Percentiles rank a stretch among this genome's conserved stretches.
These are phyloP conservation scores for Globisporangium parvum DNA, from an alignment of 352 stramenopile genomes.

Conservation along the genomic window DNA sequence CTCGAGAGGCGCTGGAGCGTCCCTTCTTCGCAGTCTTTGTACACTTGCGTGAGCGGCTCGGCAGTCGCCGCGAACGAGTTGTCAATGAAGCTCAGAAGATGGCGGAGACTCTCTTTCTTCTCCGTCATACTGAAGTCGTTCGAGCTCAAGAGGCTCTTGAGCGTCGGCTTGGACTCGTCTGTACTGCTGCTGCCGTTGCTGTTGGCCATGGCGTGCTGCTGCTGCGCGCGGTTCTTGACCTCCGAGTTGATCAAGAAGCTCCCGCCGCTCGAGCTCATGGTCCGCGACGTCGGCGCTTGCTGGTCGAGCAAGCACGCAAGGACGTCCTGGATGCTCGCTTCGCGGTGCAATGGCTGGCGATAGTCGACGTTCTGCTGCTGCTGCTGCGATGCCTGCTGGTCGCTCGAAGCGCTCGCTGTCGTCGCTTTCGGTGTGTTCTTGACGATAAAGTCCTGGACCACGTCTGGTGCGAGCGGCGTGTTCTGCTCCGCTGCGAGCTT, in stretches of 20 bases:
- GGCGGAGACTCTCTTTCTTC: constrained; percentile 82
- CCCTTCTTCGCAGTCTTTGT: constrained; percentile 73
- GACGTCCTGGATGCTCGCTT: constrained; percentile 75
- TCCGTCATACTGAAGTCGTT: constrained; percentile 79
- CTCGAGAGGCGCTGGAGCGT: constrained; percentile 66
- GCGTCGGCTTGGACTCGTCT: constrained; percentile 39
- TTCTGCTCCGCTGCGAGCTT: constrained; percentile 44
- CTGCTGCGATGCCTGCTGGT: constrained; percentile 3
- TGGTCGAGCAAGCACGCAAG: constrained; percentile 71
- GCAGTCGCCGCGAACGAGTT: constrained; percentile 72
- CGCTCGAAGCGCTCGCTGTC: neutral
- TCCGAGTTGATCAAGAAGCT: constrained; percentile 57
- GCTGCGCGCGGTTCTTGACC: constrained; percentile 32
- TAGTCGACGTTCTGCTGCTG: constrained; percentile 27
- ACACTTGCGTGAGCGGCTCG: constrained; percentile 74
- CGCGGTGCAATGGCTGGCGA: constrained; percentile 52
- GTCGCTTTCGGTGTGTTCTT: constrained; percentile 32
- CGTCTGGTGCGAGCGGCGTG: constrained; percentile 24
- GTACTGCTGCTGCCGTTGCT: neutral
- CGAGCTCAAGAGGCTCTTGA: constrained; percentile 81
- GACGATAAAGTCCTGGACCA: constrained; percentile 25
- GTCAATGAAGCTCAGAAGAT: constrained; percentile 81
- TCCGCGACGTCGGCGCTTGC: constrained; percentile 36
- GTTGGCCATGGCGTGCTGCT: constrained; percentile 2
- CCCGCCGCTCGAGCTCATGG: constrained; percentile 42